Conservation (phyloP, 305 asterid species). For the Fraxinus dipetala region DNA sequence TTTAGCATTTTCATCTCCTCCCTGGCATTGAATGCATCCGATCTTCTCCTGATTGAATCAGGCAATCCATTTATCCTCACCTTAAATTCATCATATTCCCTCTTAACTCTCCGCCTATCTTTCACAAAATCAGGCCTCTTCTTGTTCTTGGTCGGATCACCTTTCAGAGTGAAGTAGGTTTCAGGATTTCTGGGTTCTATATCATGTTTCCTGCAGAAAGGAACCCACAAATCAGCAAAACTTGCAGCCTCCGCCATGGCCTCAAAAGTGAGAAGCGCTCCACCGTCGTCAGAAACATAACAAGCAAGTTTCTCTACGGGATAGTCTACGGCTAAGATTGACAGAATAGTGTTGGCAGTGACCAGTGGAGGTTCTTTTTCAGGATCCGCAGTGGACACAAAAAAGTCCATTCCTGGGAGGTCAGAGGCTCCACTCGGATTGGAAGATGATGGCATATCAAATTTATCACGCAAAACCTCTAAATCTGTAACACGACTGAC, state of each 20-base stretch:
- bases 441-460: constrained; percentile 42
- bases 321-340: constrained; percentile 47
- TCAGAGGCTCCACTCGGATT: constrained; percentile 48
- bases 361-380: constrained; percentile 53
- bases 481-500: constrained; percentile 42
- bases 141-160: constrained; percentile 53
- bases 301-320: constrained; percentile 57
- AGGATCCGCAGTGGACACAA: constrained; percentile 57
- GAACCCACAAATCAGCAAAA: constrained; percentile 62
- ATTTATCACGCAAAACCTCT: constrained; percentile 39
- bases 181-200: constrained; percentile 64
- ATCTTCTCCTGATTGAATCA: constrained; percentile 48
- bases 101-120: constrained; percentile 43
- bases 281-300: constrained; percentile 71
- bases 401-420: constrained; percentile 49
- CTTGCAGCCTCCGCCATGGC: constrained; percentile 64
- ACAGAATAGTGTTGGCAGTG: constrained; percentile 53
- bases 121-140: constrained; percentile 47
- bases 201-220: constrained; percentile 60
- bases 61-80: constrained; percentile 46
- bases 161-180: constrained; percentile 46
- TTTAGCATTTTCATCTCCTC: constrained; percentile 52
- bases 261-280: constrained; percentile 50
- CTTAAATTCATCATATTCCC: constrained; percentile 54
- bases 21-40: constrained; percentile 50